phyloP scores from a whole-genome alignment of 306 rosid genomes.

The Rosa chinensis region DNA sequence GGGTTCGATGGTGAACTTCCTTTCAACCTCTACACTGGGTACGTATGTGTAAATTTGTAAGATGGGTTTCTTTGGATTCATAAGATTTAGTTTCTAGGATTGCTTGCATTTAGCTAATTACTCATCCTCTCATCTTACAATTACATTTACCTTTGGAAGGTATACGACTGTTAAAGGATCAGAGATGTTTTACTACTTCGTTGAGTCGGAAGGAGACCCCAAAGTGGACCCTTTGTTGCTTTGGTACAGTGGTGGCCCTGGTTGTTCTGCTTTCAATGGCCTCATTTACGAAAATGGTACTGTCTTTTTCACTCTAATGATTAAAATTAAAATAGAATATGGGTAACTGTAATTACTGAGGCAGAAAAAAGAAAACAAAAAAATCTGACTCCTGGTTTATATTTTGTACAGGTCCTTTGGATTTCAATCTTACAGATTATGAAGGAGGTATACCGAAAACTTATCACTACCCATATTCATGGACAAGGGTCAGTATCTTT shows the following conservation, averaged over 20 bases:
- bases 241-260: conserved; percentile 24
- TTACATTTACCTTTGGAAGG: conserved; percentile 5
- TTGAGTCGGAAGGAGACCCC: conserved; percentile 22
- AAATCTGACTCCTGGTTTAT: neutral
- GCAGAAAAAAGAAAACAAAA: neutral
- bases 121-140: neutral
- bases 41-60: neutral
- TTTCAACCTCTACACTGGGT: conserved; percentile 30
- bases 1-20: conserved; percentile 29
- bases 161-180: neutral
- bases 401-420: conserved; percentile 24
- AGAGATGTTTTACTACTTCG: conserved; percentile 24
- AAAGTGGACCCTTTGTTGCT: conserved; percentile 14
- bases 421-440: conserved; percentile 9
- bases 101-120: neutral
- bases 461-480: conserved; percentile 18
- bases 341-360: neutral
- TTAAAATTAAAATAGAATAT: too few relatives aligned
- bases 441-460: conserved; percentile 11
- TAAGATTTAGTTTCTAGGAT: neutral
- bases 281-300: conserved; percentile 17
- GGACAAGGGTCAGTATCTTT: conserved; percentile 17
- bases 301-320: neutral
- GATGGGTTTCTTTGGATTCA: neutral
- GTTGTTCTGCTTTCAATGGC: conserved; percentile 25